phyloP scores from a whole-genome alignment of 257 asterid species.

The Solanum etuberosum region DNA sequence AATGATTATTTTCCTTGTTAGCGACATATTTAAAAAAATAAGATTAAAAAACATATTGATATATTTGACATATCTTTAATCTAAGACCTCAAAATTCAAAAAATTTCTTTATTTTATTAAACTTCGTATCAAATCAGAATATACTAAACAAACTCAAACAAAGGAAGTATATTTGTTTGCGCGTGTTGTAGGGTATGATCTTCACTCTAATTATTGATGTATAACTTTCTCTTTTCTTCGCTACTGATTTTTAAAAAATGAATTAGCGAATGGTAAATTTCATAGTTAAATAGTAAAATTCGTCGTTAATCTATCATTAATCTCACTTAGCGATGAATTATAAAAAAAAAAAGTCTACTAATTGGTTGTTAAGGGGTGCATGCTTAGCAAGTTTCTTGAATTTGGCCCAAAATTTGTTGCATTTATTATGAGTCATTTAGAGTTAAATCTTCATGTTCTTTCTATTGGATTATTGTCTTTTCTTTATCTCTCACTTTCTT shows the following conservation, averaged over 20 bases:
- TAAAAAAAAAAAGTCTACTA: neutral
- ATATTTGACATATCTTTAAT: too few relatives aligned
- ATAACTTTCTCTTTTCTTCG: neutral
- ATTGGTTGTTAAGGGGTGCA: too few relatives aligned
- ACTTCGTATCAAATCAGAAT: too few relatives aligned
- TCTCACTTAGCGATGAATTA: neutral
- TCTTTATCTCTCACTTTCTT: neutral
- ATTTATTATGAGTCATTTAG: neutral
- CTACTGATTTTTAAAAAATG: too few relatives aligned
- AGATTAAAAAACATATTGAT: too few relatives aligned
- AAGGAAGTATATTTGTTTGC: neutral
- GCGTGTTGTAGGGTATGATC: neutral
- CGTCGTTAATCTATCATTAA: neutral
- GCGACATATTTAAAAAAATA: too few relatives aligned
- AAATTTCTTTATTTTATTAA: too few relatives aligned
- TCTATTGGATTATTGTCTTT: neutral
- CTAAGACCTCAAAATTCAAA: too few relatives aligned
- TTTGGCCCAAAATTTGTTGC: neutral
- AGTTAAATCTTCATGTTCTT: neutral
- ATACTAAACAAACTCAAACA: too few relatives aligned
- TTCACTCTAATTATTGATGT: neutral
- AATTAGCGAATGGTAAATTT: neutral
- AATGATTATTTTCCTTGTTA: too few relatives aligned
- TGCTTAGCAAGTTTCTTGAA: neutral
- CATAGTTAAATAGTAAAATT: neutral